phyloP scores from a whole-genome alignment of 2,329 filamentous ascomycete genomes.

The Fusarium nodosum region DNA sequence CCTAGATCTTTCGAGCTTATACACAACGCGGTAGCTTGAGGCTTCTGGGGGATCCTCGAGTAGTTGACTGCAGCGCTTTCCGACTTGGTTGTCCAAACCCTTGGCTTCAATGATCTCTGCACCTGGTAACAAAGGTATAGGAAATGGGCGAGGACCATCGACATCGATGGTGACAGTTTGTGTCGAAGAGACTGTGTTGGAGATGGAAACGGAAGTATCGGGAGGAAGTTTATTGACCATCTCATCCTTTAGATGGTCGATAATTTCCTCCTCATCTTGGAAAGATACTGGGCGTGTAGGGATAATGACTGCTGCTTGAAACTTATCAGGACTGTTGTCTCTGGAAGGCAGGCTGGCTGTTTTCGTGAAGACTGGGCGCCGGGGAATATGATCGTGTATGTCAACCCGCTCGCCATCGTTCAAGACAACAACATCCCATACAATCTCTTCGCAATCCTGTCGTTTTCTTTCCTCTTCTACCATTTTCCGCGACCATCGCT shows the following conservation, averaged over 20 bases:
- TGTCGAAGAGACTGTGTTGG: constrained; percentile 69
- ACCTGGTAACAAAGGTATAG: constrained; percentile 68
- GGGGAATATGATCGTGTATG: constrained; percentile 52
- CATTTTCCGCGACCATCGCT: constrained; percentile 67
- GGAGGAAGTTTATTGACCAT: constrained; percentile 68
- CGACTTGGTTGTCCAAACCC: constrained; percentile 47
- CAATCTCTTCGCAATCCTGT: constrained; percentile 66
- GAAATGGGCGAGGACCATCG: constrained; percentile 64
- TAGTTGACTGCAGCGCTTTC: constrained; percentile 32
- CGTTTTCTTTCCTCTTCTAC: constrained; percentile 64
- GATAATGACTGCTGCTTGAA: constrained; percentile 3
- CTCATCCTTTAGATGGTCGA: constrained; percentile 63
- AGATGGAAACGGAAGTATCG: constrained; percentile 71
- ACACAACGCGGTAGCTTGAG: constrained; percentile 68
- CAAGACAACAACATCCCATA: constrained; percentile 77
- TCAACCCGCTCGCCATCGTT: constrained; percentile 71
- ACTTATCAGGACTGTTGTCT: constrained; percentile 7
- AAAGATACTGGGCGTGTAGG: background rate
- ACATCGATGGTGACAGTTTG: constrained; percentile 76
- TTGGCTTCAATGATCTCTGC: constrained; percentile 70
- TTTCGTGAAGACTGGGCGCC: constrained; percentile 12
- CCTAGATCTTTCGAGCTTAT: constrained; percentile 68
- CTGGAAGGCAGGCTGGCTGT: background rate
- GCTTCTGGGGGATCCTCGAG: constrained; percentile 47
- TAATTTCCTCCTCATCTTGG: constrained; percentile 59